phyloP scores from a whole-genome alignment of 129 eudicot genomes.

The Lonicera japonica region DNA sequence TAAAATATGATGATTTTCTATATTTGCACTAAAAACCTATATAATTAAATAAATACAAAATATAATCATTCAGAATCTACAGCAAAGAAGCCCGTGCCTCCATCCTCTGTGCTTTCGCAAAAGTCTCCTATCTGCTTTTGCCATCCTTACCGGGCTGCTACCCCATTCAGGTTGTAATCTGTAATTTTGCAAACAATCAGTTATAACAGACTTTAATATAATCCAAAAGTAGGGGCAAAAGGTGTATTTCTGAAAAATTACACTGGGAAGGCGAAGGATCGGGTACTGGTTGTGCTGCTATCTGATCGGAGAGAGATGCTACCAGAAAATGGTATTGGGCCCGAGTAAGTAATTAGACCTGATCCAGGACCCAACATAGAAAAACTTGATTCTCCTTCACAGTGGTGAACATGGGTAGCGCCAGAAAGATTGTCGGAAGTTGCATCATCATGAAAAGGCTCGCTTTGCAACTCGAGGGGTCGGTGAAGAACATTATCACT shows the following conservation, averaged over 20 bases:
- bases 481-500: conserved; percentile 13
- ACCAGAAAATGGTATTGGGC: conserved; percentile 55
- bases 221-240: not conserved
- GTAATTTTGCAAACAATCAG: conserved; percentile 10
- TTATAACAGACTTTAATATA: too few species aligned
- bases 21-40: conserved; percentile 24
- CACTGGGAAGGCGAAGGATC: conserved; percentile 98
- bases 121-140: conserved; percentile 54
- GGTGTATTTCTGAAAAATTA: conserved; percentile 14
- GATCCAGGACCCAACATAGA: conserved; percentile 43
- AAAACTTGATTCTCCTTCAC: conserved; percentile 69
- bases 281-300: conserved; percentile 84
- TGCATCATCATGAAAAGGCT: conserved; percentile 21
- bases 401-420: conserved; percentile 18
- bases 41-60: conserved; percentile 1
- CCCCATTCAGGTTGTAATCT: conserved; percentile 80
- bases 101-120: conserved; percentile 60
- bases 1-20: conserved; percentile 5
- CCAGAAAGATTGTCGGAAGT: conserved; percentile 18
- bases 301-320: conserved; percentile 82
- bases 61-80: conserved; percentile 57
- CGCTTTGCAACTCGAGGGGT: conserved; percentile 15
- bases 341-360: conserved; percentile 40
- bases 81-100: conserved; percentile 64
- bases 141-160: conserved; percentile 89